Base-by-base conservation (phyloP, 2,329 filamentous ascomycete species). In the Chrysoporthe cubensis region DNA sequence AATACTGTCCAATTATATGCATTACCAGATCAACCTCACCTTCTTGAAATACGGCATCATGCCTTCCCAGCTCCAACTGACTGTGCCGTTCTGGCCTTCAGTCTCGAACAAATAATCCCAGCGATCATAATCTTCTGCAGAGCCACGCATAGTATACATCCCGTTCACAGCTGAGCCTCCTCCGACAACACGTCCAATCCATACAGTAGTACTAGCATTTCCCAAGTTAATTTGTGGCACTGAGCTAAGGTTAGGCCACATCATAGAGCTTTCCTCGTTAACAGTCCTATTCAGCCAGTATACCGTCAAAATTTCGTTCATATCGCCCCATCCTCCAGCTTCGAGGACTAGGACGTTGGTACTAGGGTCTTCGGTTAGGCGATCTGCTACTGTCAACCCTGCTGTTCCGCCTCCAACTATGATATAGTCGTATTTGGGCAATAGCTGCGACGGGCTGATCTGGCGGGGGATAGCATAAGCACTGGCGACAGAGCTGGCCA, bases 121-220 rank as follows among this genome's bases (percentile, higher is more conserved):
- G 26, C 76, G 74, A 62, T 78, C 73, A 57, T 79, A 76, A 9
- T 78, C 74, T 7, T 78, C 76, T 2, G 67, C 73, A 1, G 77
- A 73, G 0, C 76, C 75, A 21, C 78, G 72, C 56, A 79, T 74
- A 6, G 76, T 74, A 26, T 79, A 75, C 73, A 79, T 73, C n/a
- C 76, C 78, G 66, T 80, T 80, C 7, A 79, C 73, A 9, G 77
- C 76, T 0, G 78, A 79, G 1, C 77, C 76, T 11, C 80, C 80
- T 26, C 80, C 80, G 0, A 82, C 73, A 0, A 76, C 74, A 48
- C 74, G 44, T 46, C 44, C 44, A 46, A 46, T 69, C 9, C 73
- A 52, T 0, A 75, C 75, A 0, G 60, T 52, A 1, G 71, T 71
- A 9, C 70, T 73, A n/a, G 72, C 70, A 71, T 74, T 74, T 34